These are phyloP conservation scores for Lepidium aucheri DNA, from an alignment of 345 rosid species.

Conservation along the genomic window DNA sequence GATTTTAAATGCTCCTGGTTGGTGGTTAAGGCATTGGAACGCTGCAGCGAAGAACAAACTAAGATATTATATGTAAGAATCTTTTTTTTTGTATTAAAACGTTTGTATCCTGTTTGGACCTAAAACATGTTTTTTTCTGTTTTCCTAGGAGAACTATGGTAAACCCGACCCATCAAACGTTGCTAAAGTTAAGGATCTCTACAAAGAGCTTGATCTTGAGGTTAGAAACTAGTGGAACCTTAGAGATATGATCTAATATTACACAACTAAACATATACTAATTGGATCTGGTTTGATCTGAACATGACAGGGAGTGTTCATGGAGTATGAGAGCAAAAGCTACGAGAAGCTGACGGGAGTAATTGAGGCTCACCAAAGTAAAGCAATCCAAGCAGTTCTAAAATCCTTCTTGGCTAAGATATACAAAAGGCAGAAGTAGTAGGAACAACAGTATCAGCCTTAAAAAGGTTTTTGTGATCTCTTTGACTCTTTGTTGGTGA, in stretches of 20 bases:
- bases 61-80: constrained; percentile 43
- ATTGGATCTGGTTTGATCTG: constrained; percentile 10
- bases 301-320: constrained; percentile 44
- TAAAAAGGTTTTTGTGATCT: not conserved
- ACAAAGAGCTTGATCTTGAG: constrained; percentile 63
- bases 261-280: not conserved
- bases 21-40: constrained; percentile 71
- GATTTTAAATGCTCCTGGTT: constrained; percentile 90
- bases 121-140: constrained; percentile 7
- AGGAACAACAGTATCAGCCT: not conserved
- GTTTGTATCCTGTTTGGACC: not conserved
- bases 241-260: not conserved
- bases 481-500: not conserved
- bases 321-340: constrained; percentile 72
- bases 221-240: constrained; percentile 24
- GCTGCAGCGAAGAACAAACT: constrained; percentile 57
- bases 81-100: not conserved
- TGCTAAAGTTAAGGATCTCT: constrained; percentile 63
- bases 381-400: constrained; percentile 70
- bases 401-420: constrained; percentile 81
- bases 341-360: constrained; percentile 46
- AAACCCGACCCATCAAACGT: constrained; percentile 52
- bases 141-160: constrained; percentile 67
- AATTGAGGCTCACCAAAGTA: constrained; percentile 67
- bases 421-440: constrained; percentile 75